Evolutionary conservation across 768 basidiomycete genomes (phyloP).

Genomic region (Serendipita sp.): DNA sequence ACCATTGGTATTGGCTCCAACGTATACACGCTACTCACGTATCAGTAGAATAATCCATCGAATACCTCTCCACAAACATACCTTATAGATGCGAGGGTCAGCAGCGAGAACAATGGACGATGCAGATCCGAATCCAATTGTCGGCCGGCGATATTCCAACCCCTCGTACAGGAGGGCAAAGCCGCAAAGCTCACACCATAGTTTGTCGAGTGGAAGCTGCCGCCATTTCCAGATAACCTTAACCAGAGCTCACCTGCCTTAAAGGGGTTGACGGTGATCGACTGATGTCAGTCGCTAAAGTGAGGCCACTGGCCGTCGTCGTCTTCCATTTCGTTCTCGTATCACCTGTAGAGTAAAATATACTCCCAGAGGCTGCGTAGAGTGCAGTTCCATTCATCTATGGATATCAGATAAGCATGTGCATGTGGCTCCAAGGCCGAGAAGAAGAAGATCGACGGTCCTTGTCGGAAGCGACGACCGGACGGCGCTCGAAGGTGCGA

Average conservation of each 20-base stretch:
- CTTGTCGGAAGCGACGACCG: slow-evolving; percentile 50
- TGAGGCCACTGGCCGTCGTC: slow-evolving; percentile 18
- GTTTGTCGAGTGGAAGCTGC: slow-evolving; percentile 42
- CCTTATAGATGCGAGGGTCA: background rate
- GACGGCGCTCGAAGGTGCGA: too few species aligned
- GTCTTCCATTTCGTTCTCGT: slow-evolving; percentile 34
- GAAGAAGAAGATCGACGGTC: slow-evolving; percentile 12
- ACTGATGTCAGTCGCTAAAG: slow-evolving; percentile 23
- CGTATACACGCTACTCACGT: background rate
- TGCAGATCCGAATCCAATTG: slow-evolving; percentile 10
- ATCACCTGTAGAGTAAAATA: slow-evolving; percentile 46
- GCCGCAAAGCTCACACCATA: slow-evolving; percentile 32
- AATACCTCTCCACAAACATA: background rate
- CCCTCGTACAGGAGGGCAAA: slow-evolving; percentile 30
- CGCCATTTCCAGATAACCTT: slow-evolving; percentile 39
- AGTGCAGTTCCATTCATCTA: slow-evolving; percentile 31
- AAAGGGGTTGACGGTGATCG: slow-evolving; percentile 37
- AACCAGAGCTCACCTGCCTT: slow-evolving; percentile 38
- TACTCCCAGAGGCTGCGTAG: slow-evolving; percentile 39
- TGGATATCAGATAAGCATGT: background rate
- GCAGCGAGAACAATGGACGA: too few species aligned
- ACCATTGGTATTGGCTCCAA: background rate
- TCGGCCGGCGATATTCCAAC: slow-evolving; percentile 41
- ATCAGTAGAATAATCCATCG: background rate
- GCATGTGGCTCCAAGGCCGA: background rate